Percentiles rank a stretch among this genome's conserved stretches.
phyloP scores from a whole-genome alignment of 768 basidiomycete species.

The Flagelloscypha sp. region DNA sequence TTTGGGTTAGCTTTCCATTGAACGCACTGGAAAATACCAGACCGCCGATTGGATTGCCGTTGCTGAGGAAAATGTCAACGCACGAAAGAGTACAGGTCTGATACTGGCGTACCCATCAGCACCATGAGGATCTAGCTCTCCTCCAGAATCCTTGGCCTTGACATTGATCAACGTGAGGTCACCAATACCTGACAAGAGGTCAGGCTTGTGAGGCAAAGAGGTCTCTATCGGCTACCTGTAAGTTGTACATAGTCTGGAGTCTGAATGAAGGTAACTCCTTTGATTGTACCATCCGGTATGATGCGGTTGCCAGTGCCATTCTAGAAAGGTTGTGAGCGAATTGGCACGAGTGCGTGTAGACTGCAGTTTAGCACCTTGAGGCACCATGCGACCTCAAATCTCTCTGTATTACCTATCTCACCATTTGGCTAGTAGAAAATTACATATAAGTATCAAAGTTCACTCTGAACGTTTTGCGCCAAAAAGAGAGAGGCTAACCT shows the following conservation, averaged over 20 bases:
- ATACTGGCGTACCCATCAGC: conserved; percentile 49
- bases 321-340: conserved; percentile 21
- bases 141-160: conserved; percentile 48
- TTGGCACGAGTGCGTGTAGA: background rate
- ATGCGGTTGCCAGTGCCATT: conserved; percentile 52
- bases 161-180: conserved; percentile 62
- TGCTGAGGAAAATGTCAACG: conserved; percentile 15
- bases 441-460: conserved; percentile 11
- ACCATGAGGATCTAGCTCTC: conserved; percentile 67
- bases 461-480: conserved; percentile 64
- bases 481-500: conserved; percentile 39
- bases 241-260: conserved; percentile 73
- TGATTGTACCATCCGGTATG: conserved; percentile 67
- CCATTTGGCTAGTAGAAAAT: conserved; percentile 4
- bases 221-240: conserved; percentile 35
- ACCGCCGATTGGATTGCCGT: conserved; percentile 54
- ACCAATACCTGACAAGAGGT: conserved; percentile 40
- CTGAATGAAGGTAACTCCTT: conserved; percentile 57
- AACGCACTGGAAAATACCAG: conserved; percentile 72
- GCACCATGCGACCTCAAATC: conserved; percentile 38
- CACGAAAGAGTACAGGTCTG: conserved; percentile 16
- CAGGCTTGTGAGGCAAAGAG: conserved; percentile 16
- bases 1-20: conserved; percentile 43
- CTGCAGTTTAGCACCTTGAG: conserved; percentile 21
- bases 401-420: conserved; percentile 15